Evolutionary conservation across 306 rosid species (phyloP).

Genomic region (Citrullus amarus): DNA sequence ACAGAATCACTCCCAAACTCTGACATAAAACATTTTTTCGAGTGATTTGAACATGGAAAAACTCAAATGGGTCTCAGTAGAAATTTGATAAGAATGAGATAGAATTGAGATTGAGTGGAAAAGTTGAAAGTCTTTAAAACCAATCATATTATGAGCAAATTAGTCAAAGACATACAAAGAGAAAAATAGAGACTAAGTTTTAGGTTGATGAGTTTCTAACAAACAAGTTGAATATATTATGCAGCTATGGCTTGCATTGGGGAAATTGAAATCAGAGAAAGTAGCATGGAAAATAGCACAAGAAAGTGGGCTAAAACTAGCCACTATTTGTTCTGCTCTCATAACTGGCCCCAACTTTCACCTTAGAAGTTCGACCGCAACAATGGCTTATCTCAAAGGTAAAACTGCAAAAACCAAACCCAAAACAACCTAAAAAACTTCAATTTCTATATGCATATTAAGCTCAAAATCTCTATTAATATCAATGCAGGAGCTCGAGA

Average conservation of each 20-base stretch:
- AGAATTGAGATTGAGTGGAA: too few relatives aligned
- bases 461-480: not conserved
- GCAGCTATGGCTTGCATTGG: conserved; percentile 90
- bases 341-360: conserved; percentile 58
- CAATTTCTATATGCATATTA: not conserved
- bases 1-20: too few relatives aligned
- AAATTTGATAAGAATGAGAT: too few relatives aligned
- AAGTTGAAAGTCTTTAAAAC: too few relatives aligned
- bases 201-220: not conserved
- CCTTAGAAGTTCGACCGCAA: conserved; percentile 46
- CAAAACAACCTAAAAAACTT: not conserved
- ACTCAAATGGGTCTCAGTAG: rapidly evolving
- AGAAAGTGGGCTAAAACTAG: conserved; percentile 48
- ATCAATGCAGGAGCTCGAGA: conserved; percentile 53
- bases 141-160: too few relatives aligned
- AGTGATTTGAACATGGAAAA: too few relatives aligned
- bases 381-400: conserved; percentile 95
- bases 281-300: conserved; percentile 72
- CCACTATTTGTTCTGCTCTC: conserved; percentile 72
- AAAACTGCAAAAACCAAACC: not conserved
- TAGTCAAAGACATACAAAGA: too few relatives aligned
- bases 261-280: conserved; percentile 66
- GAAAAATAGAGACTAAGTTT: not conserved
- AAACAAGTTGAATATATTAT: not conserved
- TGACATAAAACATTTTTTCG: too few relatives aligned